Conservation (phyloP, 805 yeast genomes). For the Metschnikowia orientalis region DNA sequence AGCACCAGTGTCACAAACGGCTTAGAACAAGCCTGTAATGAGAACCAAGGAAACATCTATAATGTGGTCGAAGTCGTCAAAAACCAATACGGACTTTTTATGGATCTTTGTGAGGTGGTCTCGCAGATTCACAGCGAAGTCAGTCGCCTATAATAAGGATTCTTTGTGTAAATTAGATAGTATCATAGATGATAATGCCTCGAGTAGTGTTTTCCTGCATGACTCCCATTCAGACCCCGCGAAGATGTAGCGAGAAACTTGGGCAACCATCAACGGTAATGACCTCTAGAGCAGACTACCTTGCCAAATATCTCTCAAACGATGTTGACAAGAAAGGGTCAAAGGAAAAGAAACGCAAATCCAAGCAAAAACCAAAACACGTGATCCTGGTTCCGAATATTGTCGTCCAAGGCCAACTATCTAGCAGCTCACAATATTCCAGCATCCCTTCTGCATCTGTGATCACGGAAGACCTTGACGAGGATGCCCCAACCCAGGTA, state of each 20-base stretch:
- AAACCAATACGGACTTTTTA: constrained; percentile 64
- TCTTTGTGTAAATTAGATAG: constrained; percentile 1
- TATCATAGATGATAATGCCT: not conserved
- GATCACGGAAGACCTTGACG: constrained; percentile 13
- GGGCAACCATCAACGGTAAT: constrained; percentile 4
- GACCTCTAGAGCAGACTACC: constrained; percentile 30
- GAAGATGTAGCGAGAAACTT: too few species aligned
- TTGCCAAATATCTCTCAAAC: constrained; percentile 26
- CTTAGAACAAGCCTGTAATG: constrained; percentile 34
- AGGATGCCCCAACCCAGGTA: constrained; percentile 23
- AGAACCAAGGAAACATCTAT: constrained; percentile 38
- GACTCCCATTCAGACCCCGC: too few species aligned
- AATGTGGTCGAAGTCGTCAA: constrained; percentile 58
- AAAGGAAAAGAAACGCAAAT: constrained; percentile 11
- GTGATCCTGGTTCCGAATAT: constrained; percentile 2
- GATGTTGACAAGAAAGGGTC: constrained; percentile 17
- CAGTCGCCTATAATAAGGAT: constrained; percentile 5
- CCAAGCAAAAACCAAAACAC: constrained; percentile 11
- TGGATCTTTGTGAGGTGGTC: constrained; percentile 69
- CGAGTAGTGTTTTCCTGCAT: too few species aligned
- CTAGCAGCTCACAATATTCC: not conserved
- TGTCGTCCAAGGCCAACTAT: constrained; percentile 11
- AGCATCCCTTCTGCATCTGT: not conserved
- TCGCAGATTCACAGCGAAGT: constrained; percentile 59
- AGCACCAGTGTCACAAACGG: constrained; percentile 49